These are phyloP conservation scores for Zasmidium cellare DNA, from an alignment of 2,329 filamentous ascomycete genomes.

Conservation along the genomic window DNA sequence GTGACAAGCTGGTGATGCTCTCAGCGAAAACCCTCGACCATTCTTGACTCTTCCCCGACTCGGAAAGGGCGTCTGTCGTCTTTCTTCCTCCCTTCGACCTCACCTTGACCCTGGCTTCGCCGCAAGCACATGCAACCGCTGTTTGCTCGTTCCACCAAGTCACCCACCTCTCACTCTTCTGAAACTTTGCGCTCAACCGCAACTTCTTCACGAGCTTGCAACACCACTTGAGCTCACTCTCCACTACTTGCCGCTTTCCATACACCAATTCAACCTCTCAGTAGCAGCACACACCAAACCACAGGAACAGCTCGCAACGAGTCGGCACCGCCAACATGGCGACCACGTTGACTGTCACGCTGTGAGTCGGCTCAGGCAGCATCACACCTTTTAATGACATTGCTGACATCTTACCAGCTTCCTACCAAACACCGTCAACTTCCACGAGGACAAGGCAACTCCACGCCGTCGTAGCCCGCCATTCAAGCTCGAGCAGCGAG, in stretches of 20 bases:
- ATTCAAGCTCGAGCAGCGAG: constrained; percentile 27
- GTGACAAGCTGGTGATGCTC: too few species aligned
- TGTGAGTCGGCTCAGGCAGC: constrained; percentile 29
- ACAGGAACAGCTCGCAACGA: background rate
- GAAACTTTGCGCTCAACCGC: background rate
- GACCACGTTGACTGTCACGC: constrained; percentile 32
- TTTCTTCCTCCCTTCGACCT: background rate
- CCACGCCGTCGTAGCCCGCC: constrained; percentile 25
- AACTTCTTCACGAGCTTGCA: background rate
- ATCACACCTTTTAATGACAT: constrained; percentile 2
- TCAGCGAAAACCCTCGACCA: too few species aligned
- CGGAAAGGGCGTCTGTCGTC: too few species aligned
- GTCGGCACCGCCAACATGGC: constrained; percentile 21
- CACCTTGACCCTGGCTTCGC: background rate
- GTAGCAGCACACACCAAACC: background rate
- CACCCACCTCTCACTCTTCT: background rate
- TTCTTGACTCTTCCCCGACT: too few species aligned
- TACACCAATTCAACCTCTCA: background rate
- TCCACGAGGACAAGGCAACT: constrained; percentile 45
- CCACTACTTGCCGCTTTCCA: background rate
- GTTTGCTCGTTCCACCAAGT: background rate
- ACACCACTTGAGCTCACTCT: background rate
- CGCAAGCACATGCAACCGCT: constrained; percentile 9
- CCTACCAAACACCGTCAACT: constrained; percentile 88
- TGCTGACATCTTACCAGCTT: constrained; percentile 60